Evolutionary conservation across 2,329 filamentous ascomycete species (phyloP).

Genomic region (Hortaea werneckii): DNA sequence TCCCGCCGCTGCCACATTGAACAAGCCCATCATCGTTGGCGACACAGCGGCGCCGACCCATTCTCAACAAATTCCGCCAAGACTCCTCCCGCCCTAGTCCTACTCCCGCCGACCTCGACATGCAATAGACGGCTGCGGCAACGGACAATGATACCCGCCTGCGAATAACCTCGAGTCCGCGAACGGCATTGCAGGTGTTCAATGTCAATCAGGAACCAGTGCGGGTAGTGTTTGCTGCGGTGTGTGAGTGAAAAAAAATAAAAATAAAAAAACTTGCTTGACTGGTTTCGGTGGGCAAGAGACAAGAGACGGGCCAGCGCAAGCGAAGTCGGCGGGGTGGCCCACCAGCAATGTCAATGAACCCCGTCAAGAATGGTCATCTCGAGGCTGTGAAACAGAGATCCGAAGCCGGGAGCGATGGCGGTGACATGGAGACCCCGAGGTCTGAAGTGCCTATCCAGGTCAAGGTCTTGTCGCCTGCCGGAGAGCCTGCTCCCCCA

Average conservation of each 20-base stretch:
- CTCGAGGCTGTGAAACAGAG: slow-evolving; percentile 4
- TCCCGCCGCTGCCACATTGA: too few species aligned
- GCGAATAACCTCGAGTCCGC: background rate
- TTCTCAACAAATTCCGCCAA: background rate
- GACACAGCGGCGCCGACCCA: background rate
- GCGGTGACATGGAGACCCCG: slow-evolving; percentile 2
- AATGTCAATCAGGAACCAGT: slow-evolving; percentile 23
- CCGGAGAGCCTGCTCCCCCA: background rate
- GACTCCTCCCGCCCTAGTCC: background rate
- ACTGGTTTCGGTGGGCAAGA: too few species aligned
- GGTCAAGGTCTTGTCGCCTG: slow-evolving; percentile 14
- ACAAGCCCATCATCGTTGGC: background rate
- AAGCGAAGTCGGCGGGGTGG: background rate
- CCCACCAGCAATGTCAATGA: slow-evolving; percentile 14
- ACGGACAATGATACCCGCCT: background rate
- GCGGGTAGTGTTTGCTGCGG: slow-evolving; percentile 13
- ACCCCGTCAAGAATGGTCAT: slow-evolving; percentile 5
- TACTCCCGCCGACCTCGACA: background rate
- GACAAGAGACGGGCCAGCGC: background rate
- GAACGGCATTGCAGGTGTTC: slow-evolving; percentile 3
- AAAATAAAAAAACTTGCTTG: background rate
- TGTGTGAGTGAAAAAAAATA: background rate
- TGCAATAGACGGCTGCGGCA: background rate
- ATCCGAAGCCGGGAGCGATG: slow-evolving; percentile 1
- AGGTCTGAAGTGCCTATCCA: slow-evolving; percentile 5